Conservation (phyloP, 345 rosid genomes). For the Lepidium africanum region DNA sequence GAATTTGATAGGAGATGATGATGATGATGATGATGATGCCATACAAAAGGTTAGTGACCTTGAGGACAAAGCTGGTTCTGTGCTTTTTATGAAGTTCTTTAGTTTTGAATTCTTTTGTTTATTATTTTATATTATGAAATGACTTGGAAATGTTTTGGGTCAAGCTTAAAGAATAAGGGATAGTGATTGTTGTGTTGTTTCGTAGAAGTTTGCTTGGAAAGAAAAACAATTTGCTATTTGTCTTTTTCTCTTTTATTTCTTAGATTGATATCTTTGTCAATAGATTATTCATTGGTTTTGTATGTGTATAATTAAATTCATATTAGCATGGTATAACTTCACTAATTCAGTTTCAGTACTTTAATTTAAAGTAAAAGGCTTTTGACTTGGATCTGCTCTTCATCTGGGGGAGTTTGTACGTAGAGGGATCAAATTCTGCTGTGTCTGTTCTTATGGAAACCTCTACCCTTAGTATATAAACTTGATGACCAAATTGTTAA, state of each 20-base stretch:
- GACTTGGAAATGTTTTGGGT: conserved; percentile 13
- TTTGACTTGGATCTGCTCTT: background rate
- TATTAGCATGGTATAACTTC: background rate
- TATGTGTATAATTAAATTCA: background rate
- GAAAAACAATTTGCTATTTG: background rate
- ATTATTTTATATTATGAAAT: conserved; percentile 10
- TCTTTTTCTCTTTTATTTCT: background rate
- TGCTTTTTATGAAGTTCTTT: conserved; percentile 16
- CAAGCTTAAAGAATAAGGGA: conserved; percentile 23
- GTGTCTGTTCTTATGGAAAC: background rate
- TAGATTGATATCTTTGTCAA: background rate
- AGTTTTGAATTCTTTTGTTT: background rate
- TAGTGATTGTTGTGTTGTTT: conserved; percentile 9
- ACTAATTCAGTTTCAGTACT: background rate
- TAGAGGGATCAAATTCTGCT: background rate
- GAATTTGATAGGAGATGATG: conserved; percentile 37
- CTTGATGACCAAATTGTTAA: background rate
- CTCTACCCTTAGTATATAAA: background rate
- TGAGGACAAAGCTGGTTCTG: background rate
- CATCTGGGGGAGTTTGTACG: background rate
- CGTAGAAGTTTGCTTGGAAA: conserved; percentile 18
- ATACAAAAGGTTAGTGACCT: conserved; percentile 10
- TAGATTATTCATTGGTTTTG: background rate
- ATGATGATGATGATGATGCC: background rate
- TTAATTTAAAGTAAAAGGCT: background rate